Conservation (phyloP, 257 asterid species). For the Nicotiana attenuata region DNA sequence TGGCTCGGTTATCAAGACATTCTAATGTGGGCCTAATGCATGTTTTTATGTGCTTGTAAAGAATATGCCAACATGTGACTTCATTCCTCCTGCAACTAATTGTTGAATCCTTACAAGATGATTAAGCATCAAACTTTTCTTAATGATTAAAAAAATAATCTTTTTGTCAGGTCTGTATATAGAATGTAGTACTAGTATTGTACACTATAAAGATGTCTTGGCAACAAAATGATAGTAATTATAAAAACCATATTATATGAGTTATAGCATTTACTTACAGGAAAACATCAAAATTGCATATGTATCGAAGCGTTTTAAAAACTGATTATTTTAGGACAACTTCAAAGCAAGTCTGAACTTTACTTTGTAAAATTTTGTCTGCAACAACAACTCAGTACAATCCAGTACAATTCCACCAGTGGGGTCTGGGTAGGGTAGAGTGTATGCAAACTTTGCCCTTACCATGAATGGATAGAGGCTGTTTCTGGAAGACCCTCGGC, state of each 20-base stretch:
- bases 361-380: not conserved
- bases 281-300: not conserved
- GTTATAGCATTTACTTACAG: not conserved
- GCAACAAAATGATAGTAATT: not conserved
- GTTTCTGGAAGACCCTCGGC: too few relatives aligned
- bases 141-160: not conserved
- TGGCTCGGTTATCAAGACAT: conserved; percentile 20
- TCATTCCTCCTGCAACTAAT: not conserved
- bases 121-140: conserved; percentile 13
- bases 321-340: not conserved
- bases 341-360: not conserved
- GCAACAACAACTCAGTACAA: too few relatives aligned
- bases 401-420: too few relatives aligned
- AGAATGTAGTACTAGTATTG: not conserved
- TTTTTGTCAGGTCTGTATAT: not conserved
- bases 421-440: too few relatives aligned
- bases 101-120: not conserved
- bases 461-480: too few relatives aligned
- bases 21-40: conserved; percentile 15
- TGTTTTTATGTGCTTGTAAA: conserved; percentile 17
- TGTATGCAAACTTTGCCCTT: too few relatives aligned
- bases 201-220: not conserved
- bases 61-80: conserved; percentile 13
- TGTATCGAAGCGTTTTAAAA: not conserved
- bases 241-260: not conserved